These are phyloP conservation scores for Massariosphaeria phaeospora DNA, from an alignment of 495 filamentous ascomycete species.

Conservation along the genomic window DNA sequence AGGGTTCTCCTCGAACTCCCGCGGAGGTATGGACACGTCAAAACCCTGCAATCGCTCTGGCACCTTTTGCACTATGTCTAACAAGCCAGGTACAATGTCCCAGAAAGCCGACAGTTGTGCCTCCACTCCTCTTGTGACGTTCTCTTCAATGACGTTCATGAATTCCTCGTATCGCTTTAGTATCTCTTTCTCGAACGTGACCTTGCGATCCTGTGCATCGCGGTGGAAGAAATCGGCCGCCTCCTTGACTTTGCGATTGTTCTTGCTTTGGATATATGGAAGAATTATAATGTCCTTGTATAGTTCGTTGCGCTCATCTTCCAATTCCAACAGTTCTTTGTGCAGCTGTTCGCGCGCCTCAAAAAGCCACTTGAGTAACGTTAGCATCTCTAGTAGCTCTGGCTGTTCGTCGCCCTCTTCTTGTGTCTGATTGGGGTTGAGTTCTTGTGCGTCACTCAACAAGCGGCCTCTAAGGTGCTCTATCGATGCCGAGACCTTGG, in stretches of 20 bases:
- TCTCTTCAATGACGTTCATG: slow-evolving; percentile 72
- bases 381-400: slow-evolving; percentile 88
- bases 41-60: slow-evolving; percentile 45
- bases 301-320: slow-evolving; percentile 74
- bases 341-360: slow-evolving; percentile 85
- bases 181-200: slow-evolving; percentile 59
- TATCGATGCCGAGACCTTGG: slow-evolving; percentile 56
- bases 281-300: slow-evolving; percentile 76
- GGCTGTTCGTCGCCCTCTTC: slow-evolving; percentile 95
- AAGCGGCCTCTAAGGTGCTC: slow-evolving; percentile 64
- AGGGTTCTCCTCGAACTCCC: slow-evolving; percentile 83
- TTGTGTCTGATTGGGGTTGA: slow-evolving; percentile 74
- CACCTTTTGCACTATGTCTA: slow-evolving; percentile 70
- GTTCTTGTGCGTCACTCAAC: slow-evolving; percentile 65
- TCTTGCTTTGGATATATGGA: slow-evolving; percentile 67
- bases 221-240: slow-evolving; percentile 75
- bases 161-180: slow-evolving; percentile 72
- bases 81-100: slow-evolving; percentile 87
- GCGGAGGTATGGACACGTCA: slow-evolving; percentile 60
- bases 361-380: slow-evolving; percentile 94
- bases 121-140: slow-evolving; percentile 82
- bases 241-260: slow-evolving; percentile 67
- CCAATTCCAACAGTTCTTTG: slow-evolving; percentile 73
- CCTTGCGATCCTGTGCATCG: slow-evolving; percentile 64
- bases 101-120: slow-evolving; percentile 89